Evolutionary conservation across 2,329 filamentous ascomycete genomes (phyloP).

Genomic region (Esteya vermicola): DNA sequence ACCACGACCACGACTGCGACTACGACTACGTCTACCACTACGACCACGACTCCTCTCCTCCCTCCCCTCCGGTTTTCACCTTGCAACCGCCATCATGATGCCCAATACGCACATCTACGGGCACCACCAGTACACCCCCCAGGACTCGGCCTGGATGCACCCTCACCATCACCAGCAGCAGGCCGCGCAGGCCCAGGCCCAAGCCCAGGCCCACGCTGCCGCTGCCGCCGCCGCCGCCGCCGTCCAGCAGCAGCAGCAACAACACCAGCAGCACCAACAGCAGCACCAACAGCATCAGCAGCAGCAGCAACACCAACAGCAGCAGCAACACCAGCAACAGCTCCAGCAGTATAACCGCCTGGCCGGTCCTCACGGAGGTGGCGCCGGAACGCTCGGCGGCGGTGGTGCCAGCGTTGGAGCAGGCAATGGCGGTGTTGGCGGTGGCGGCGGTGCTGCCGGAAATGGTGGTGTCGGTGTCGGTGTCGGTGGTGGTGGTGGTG

Average conservation of each 20-base stretch:
- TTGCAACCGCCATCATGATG: constrained; percentile 32
- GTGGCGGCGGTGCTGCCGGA: constrained; percentile 41
- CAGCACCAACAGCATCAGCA: constrained; percentile 51
- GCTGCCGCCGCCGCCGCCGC: constrained; percentile 37
- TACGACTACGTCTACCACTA: too few relatives aligned
- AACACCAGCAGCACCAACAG: constrained; percentile 53
- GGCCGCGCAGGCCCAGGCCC: constrained; percentile 9
- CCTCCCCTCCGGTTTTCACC: not conserved
- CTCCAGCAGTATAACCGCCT: constrained; percentile 62
- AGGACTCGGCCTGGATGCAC: constrained; percentile 55
- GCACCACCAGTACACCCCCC: constrained; percentile 51
- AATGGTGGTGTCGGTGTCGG: too few relatives aligned
- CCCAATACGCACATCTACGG: constrained; percentile 50
- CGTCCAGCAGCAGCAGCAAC: constrained; percentile 41
- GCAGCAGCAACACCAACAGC: constrained; percentile 41
- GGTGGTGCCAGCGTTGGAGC: constrained; percentile 42
- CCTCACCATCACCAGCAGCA: constrained; percentile 47
- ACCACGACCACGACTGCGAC: too few relatives aligned
- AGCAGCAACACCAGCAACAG: constrained; percentile 39
- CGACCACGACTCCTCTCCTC: not conserved
- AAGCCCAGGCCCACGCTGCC: constrained; percentile 2
- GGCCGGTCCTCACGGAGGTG: constrained; percentile 26
- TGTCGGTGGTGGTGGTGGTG: constrained; percentile 38
- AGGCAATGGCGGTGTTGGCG: constrained; percentile 23
- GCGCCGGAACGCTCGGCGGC: constrained; percentile 18